Evolutionary conservation across 306 rosid species (phyloP), one percentile per base, ranked within the genome.

Genomic region (Morella rubra): DNA sequence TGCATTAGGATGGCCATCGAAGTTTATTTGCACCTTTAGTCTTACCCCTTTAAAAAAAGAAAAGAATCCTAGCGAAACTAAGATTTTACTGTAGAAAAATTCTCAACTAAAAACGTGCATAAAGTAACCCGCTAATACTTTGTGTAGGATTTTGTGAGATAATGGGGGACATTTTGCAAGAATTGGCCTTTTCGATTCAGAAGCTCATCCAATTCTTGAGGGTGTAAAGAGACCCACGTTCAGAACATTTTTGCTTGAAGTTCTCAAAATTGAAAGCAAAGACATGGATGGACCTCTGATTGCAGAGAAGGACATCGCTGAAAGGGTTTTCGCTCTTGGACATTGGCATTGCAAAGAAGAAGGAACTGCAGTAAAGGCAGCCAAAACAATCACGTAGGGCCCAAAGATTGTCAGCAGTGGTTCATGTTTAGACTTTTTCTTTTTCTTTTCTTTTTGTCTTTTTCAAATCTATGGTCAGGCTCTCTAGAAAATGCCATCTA

Each of bases 141-240:
- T 75, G 72, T 60, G 7, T 76, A 95, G 97, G 98, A 13, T 95
- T 92, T 73, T 41, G 97, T 76, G 86, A 90, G 82, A 90, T 92
- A 80, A 95, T 95, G 98, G 97, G 85, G 45, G n/a, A 84, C 91
- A 70, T 82, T 95, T 68, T n/a, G 79, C 93, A 80, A 90, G 89
- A 86, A 89, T 89, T 80, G 98, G 98, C 72, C 79, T 92, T 52
- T 90, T 95, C 73, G 60, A 73, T 69, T 44, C 76, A 1, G 91
- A 92, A 83, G 84, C 75, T 72, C 93, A 88, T 85, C 85, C 91
- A 14, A 69, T 82, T 76, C 86, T 90, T 42, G 67, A 81, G 86
- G 80, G 86, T 81, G 88, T 56, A 72, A 82, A 73, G 86, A 88
- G 83, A 73, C 86, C 88, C 3, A 85, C 91, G 49, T 88, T 92